Evolutionary conservation across 176 grass and related monocot genomes (phyloP).

Genomic region (Oryza coarctata): DNA sequence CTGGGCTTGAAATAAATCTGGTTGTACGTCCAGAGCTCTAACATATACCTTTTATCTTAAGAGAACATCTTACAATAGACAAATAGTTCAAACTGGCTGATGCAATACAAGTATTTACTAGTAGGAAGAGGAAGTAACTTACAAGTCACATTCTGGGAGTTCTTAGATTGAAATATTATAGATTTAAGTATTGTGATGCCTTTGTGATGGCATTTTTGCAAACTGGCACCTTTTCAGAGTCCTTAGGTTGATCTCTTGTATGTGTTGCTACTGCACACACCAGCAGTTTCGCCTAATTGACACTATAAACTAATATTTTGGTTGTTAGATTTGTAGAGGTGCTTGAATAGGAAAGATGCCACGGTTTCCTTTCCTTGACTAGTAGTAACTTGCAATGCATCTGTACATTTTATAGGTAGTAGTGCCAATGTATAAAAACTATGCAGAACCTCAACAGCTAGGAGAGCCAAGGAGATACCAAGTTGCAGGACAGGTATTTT

Average conservation of each 20-base stretch:
- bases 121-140: neutral
- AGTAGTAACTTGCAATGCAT: conserved; percentile 28
- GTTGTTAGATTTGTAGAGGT: neutral
- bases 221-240: too few relatives aligned
- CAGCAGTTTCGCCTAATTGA: neutral
- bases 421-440: conserved; percentile 71
- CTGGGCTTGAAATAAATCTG: conserved; percentile 1
- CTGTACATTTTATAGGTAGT: conserved; percentile 58
- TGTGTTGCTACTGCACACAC: neutral
- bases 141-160: neutral
- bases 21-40: neutral
- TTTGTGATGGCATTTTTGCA: too few relatives aligned
- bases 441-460: conserved; percentile 64
- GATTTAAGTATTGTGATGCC: too few relatives aligned
- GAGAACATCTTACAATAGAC: neutral
- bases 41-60: neutral
- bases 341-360: conserved; percentile 4
- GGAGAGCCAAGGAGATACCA: conserved; percentile 68
- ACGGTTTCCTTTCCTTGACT: neutral
- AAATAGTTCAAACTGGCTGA: neutral
- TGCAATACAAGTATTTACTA: neutral
- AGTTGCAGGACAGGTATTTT: conserved; percentile 81
- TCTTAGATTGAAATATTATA: neutral
- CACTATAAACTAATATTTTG: conserved; percentile 10
- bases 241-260: neutral